These are phyloP conservation scores for Protomyces inundatus DNA, from an alignment of 1,139 yeast genomes.

Conservation along the genomic window DNA sequence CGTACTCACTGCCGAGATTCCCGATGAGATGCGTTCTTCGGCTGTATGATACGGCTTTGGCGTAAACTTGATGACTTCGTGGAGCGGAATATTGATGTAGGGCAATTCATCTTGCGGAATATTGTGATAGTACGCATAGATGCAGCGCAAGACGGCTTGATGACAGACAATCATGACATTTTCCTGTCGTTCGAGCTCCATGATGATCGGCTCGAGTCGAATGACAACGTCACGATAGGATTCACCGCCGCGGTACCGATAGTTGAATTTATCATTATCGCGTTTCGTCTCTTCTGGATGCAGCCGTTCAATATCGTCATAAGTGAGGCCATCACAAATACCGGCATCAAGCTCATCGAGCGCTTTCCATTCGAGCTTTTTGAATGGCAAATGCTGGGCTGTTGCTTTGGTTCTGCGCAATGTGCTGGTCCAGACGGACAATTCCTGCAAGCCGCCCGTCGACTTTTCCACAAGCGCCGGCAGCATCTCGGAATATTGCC, in stretches of 20 bases:
- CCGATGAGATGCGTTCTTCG: constrained; percentile 80
- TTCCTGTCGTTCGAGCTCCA: constrained; percentile 97
- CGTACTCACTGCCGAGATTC: constrained; percentile 95
- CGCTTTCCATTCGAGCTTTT: constrained; percentile 91
- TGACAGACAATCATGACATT: constrained; percentile 93
- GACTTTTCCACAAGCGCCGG: constrained; percentile 72
- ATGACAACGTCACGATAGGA: constrained; percentile 92
- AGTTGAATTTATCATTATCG: constrained; percentile 92
- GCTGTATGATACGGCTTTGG: constrained; percentile 88
- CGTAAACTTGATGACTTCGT: constrained; percentile 75
- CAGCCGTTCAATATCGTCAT: constrained; percentile 72
- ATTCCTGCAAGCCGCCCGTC: constrained; percentile 60
- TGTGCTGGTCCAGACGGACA: constrained; percentile 96
- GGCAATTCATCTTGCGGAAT: constrained; percentile 97
- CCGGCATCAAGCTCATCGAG: constrained; percentile 97
- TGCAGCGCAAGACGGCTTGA: constrained; percentile 93
- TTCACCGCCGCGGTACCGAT: constrained; percentile 78
- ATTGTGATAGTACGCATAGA: constrained; percentile 96
- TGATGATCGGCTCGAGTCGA: constrained; percentile 88
- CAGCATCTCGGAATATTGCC: constrained; percentile 73
- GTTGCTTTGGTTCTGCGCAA: constrained; percentile 89
- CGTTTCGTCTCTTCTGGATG: constrained; percentile 97
- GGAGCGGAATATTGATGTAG: constrained; percentile 98
- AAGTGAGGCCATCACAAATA: constrained; percentile 90
- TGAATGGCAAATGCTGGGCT: constrained; percentile 73